These are phyloP conservation scores for Vaucheria bursata DNA, from an alignment of 352 stramenopile genomes.

Conservation along the genomic window DNA sequence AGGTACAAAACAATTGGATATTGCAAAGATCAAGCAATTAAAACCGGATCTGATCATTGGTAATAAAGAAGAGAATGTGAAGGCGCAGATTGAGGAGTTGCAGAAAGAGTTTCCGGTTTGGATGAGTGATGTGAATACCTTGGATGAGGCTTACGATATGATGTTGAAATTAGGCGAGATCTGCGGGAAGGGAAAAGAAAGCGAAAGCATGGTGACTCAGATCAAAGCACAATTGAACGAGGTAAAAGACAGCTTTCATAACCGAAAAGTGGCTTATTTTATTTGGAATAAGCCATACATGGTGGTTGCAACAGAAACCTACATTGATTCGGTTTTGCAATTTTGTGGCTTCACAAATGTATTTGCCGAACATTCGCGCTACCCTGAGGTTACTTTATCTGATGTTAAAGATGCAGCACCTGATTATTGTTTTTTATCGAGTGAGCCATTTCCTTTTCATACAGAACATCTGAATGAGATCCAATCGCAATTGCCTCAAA, in stretches of 20 bases:
- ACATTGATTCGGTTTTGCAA: background rate
- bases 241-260: too few relatives aligned
- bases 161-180: background rate
- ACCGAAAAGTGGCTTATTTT: background rate
- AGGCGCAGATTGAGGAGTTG: background rate
- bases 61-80: slow-evolving; percentile 1
- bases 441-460: background rate
- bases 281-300: background rate
- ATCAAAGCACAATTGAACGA: too few relatives aligned
- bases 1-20: background rate
- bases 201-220: too few relatives aligned
- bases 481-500: background rate
- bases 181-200: background rate
- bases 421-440: background rate
- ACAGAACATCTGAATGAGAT: background rate
- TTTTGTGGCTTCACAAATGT: background rate
- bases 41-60: background rate
- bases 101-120: background rate
- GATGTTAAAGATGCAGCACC: background rate
- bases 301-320: background rate
- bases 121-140: background rate
- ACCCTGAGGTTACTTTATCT: background rate
- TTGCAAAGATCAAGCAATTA: background rate
- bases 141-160: background rate
- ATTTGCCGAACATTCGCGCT: background rate